Conservation (phyloP, 1,139 yeast genomes). For the Kurtzmaniella quercitrusa region DNA sequence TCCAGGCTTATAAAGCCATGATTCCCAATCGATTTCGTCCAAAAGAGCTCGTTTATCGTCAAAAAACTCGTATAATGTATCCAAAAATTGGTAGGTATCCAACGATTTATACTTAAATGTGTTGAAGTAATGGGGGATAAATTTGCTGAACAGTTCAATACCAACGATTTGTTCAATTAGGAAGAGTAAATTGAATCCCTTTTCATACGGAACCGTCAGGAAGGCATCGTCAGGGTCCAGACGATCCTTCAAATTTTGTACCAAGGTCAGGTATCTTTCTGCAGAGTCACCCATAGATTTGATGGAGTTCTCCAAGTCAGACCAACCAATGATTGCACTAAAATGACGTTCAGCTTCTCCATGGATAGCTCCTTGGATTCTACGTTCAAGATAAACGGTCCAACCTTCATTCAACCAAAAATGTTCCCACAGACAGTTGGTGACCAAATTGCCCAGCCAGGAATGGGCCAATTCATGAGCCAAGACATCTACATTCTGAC, state of each 20-base stretch:
- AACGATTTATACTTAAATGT: constrained; percentile 67
- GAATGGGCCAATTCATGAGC: constrained; percentile 93
- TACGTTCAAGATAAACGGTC: constrained; percentile 88
- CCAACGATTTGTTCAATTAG: constrained; percentile 65
- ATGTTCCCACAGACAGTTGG: constrained; percentile 90
- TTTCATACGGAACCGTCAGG: constrained; percentile 85
- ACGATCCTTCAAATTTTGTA: constrained; percentile 62
- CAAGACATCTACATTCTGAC: constrained; percentile 81
- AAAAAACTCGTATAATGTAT: constrained; percentile 66
- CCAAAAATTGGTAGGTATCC: constrained; percentile 79
- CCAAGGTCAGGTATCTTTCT: constrained; percentile 56
- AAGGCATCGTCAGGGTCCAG: constrained; percentile 88
- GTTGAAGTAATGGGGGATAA: constrained; percentile 71
- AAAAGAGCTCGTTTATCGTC: constrained; percentile 43
- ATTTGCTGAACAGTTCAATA: constrained; percentile 62
- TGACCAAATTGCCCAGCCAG: constrained; percentile 88
- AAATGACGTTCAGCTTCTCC: constrained; percentile 79
- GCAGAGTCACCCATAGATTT: constrained; percentile 54
- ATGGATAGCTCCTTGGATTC: constrained; percentile 72
- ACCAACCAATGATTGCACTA: constrained; percentile 85
- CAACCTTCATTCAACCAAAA: constrained; percentile 96
- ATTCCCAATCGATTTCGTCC: constrained; percentile 75
- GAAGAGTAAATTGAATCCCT: constrained; percentile 78
- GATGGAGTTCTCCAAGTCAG: constrained; percentile 65
- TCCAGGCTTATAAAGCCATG: constrained; percentile 79